A percentile compares a stretch with the other conserved stretches of the same genome.
phyloP scores from a whole-genome alignment of 192 early-diverging fungal species.

The Backusella tuberculispora region DNA sequence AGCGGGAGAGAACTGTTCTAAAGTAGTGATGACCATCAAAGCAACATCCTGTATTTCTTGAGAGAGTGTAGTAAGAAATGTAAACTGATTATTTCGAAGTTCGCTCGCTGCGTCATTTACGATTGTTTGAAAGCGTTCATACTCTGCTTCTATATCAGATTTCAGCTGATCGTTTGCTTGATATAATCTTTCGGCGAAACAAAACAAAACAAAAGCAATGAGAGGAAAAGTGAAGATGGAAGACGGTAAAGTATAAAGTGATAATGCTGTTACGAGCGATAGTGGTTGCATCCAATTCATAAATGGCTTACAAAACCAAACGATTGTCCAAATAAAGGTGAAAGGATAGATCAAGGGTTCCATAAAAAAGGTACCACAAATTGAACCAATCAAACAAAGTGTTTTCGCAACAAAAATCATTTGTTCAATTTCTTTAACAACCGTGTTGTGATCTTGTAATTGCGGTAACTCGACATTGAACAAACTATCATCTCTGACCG shows the following conservation, averaged over 20 bases:
- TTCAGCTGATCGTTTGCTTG: background rate
- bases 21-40: conserved; percentile 47
- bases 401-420: conserved; percentile 14
- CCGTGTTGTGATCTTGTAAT: background rate
- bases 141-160: background rate
- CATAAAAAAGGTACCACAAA: conserved; percentile 13
- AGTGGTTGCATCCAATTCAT: background rate
- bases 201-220: conserved; percentile 2
- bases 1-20: conserved; percentile 56
- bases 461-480: conserved; percentile 1
- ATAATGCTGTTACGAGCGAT: background rate
- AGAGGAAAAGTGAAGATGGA: background rate
- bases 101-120: background rate
- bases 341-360: conserved; percentile 3
- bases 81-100: conserved; percentile 27
- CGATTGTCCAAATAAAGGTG: background rate
- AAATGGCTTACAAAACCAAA: conserved; percentile 10
- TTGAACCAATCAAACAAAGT: background rate
- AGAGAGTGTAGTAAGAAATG: conserved; percentile 44
- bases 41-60: conserved; percentile 54
- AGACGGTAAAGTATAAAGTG: background rate
- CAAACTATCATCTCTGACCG: background rate
- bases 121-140: background rate
- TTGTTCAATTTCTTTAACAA: conserved; percentile 16
- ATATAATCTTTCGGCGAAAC: background rate